Evolutionary conservation across 768 basidiomycete genomes (phyloP), one percentile per base, ranked within the genome.

Genomic region (Terana coerulea): DNA sequence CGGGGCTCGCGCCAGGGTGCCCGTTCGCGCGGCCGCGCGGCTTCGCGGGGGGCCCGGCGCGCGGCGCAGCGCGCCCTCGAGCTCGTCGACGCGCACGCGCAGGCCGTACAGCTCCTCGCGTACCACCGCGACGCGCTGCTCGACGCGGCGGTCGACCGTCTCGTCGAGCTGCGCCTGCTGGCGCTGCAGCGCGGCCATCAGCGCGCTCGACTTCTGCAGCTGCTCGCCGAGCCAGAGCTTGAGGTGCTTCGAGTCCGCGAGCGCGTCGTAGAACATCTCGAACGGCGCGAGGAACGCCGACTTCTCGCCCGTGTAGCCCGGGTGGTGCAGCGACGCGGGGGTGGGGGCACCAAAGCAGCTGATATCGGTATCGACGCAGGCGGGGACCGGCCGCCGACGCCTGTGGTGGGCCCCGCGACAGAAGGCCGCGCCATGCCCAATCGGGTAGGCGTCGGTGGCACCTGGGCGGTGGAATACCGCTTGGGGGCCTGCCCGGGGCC

Each of bases 231-330:
- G 74, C 84, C 89, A 90, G 31, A 65, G 61, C 69, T 91, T 91
- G 51, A 93, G 78, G 61, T 88, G 81, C 61, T 81, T 84, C 14
- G 86, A 83, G 64, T 91, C 91, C 49, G 83, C 78, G 28, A 94
- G 78, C 3, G 89, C 84, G 53, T 93, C 90, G 63, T 91, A 94
- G 67, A 94, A 93, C 46, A 77, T 67, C 61, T 86, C 88, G 58
- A 93, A 94, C 2, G 88, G 90, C 0, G 85, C 81, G 42, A 94
- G 69, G 66, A 94, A 94, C 17, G 88, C 84, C 1, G 79, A 72
- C 64, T 86, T 89, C 61, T 86, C 84, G 21, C 78, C 77, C 9
- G 77, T 61, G 60, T 80, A 83, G 11, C 75, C 76, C 1, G 82
- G 78, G 34, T 78, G 79, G 14, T 83, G 81, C 17, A 88, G 72